phyloP scores from a whole-genome alignment of 1,139 yeast species.

The Magnusiomyces fungicola region DNA sequence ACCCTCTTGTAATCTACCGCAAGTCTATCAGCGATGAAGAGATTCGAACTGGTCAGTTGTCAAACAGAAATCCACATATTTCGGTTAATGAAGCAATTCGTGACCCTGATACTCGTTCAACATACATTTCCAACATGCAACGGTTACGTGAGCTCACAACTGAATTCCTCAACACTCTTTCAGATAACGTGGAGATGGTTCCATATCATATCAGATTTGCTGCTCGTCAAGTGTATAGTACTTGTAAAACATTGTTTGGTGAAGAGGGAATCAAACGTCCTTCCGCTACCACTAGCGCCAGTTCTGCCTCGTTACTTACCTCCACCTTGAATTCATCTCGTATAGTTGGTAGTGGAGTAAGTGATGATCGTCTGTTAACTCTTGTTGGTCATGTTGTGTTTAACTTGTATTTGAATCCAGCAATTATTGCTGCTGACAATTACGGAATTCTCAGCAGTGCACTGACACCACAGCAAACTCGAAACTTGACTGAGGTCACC shows the following conservation, averaged over 20 bases:
- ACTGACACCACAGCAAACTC: slow-evolving; percentile 34
- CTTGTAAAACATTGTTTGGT: slow-evolving; percentile 37
- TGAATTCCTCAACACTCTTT: slow-evolving; percentile 45
- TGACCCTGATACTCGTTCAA: slow-evolving; percentile 59
- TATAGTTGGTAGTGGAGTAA: too few relatives aligned
- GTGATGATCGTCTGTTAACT: slow-evolving; percentile 44
- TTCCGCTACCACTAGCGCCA: not conserved
- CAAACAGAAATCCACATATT: slow-evolving; percentile 40
- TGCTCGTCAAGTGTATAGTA: slow-evolving; percentile 35
- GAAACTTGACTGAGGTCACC: slow-evolving; percentile 52
- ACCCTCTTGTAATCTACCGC: slow-evolving; percentile 57
- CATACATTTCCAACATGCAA: slow-evolving; percentile 69
- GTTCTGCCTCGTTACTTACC: slow-evolving; percentile 3
- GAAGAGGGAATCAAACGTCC: slow-evolving; percentile 6
- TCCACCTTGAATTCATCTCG: not conserved
- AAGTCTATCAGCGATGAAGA: slow-evolving; percentile 44
- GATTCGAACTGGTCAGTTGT: slow-evolving; percentile 35
- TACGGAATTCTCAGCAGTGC: slow-evolving; percentile 44
- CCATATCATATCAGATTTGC: slow-evolving; percentile 60
- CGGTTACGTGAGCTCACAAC: slow-evolving; percentile 64
- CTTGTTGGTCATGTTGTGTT: slow-evolving; percentile 64
- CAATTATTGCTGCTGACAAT: slow-evolving; percentile 61
- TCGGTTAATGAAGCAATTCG: slow-evolving; percentile 69
- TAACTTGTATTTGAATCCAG: slow-evolving; percentile 56
- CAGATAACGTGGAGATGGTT: slow-evolving; percentile 37